Evolutionary conservation across 1,284 basidiomycete species (phyloP), one percentile per base, ranked within the genome.

Genomic region (Grifola frondosa): DNA sequence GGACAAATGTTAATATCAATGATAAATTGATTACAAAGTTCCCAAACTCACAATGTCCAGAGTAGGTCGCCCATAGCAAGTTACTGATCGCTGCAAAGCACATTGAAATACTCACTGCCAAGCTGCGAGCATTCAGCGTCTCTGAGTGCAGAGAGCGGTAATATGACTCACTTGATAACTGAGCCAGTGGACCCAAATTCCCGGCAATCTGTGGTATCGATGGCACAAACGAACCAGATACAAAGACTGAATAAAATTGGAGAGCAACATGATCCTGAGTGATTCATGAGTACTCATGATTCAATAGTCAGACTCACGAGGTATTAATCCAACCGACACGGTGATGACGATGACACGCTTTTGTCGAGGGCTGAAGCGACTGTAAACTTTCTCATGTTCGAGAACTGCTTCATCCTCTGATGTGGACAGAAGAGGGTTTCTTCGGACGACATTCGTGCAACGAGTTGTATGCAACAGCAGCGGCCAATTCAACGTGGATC

Each of bases 151-250:
- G 17, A 16, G 34, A 25, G 40, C n/a, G n/a, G n/a, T n/a, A n/a
- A n/a, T n/a, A 34, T n/a, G 30, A 60, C 71, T 46, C 63, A 78
- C 73, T 77, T 80, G 49, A 87, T 70, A 22, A 80, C 62, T 10
- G 70, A 53, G 1, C 67, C 68, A 0, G 78, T 75, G 0, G 82
- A 75, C 75, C 34, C 13, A 88, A 64, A 44, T 88, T 83, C 16
- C 63, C 57, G 0, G 80, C 73, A 50, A 88, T 79, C 42, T 80
- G 69, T 0, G 81, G 80, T 31, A 88, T 84, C 0, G 77, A 73
- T 1, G 84, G 85, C 3, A 84, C 68, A 61, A 88, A 86, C 5
- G 78, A 74, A 6, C 80, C 77, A 3, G 78, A 72, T 1, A 83
- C 76, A 58, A 88, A 80, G 24, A 83, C 83, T 87, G 54, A 7